Conservation (phyloP, 208 protist genomes). For the Trypanosoma conorhini region DNA sequence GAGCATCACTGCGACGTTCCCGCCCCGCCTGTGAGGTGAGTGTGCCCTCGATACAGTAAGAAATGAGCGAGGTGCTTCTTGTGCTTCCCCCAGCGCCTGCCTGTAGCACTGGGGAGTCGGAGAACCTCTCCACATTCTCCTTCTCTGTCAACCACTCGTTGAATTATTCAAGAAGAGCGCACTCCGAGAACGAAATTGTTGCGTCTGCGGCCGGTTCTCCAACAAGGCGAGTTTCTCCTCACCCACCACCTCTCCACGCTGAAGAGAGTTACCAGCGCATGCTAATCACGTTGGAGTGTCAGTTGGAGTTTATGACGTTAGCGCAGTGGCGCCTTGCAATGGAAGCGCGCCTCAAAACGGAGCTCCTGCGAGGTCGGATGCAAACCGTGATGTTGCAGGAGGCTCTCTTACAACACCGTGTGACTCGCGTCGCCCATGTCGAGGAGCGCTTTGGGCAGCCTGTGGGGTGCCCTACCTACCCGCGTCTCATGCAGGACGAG, state of each 20-base stretch:
- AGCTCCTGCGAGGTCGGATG: background rate
- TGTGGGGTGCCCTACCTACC: background rate
- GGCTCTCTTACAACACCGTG: constrained; percentile 9
- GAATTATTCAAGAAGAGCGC: no score
- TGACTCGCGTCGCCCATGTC: constrained; percentile 1
- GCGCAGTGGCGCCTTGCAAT: constrained; percentile 2
- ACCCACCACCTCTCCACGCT: background rate
- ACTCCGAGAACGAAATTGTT: background rate
- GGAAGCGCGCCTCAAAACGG: background rate
- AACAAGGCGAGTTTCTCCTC: background rate
- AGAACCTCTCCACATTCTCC: background rate
- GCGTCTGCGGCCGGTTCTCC: background rate
- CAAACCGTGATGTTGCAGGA: constrained; percentile 1
- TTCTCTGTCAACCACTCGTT: background rate
- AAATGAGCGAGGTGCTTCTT: constrained; percentile 26
- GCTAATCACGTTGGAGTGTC: background rate
- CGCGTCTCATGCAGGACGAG: constrained; percentile 5
- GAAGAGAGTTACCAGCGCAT: constrained; percentile 12
- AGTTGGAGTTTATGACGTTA: constrained; percentile 2
- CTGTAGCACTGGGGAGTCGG: no score
- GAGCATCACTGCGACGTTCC: background rate
- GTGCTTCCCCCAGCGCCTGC: background rate
- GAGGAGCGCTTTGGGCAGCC: background rate
- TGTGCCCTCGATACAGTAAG: background rate
- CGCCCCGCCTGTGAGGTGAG: background rate